phyloP scores from a whole-genome alignment of 2,329 filamentous ascomycete genomes.

The Phoma herbarum region DNA sequence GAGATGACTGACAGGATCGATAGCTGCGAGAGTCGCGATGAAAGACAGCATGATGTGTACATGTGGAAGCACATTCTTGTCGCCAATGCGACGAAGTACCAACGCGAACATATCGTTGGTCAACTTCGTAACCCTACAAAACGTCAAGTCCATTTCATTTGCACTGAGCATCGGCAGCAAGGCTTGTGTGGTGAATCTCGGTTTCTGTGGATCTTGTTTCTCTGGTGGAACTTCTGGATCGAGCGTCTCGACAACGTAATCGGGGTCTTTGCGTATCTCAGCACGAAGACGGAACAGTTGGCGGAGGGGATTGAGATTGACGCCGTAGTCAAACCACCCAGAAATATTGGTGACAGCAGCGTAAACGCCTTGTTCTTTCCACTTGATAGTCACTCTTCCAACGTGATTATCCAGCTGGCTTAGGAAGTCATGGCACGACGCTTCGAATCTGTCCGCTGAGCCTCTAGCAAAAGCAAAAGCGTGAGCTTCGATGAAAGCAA shows the following conservation, averaged over 20 bases:
- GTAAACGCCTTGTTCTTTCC: conserved; percentile 66
- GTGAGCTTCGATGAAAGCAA: conserved; percentile 69
- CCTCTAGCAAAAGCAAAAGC: conserved; percentile 69
- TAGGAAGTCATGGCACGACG: conserved; percentile 61
- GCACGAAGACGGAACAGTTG: conserved; percentile 30
- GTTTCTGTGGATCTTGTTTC: not conserved
- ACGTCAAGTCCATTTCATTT: conserved; percentile 28
- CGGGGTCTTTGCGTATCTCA: not conserved
- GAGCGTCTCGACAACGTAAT: not conserved
- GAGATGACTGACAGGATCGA: conserved; percentile 44
- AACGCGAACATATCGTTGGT: conserved; percentile 57
- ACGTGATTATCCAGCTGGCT: conserved; percentile 66
- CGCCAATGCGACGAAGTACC: conserved; percentile 62
- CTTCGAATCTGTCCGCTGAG: conserved; percentile 57
- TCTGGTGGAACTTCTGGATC: not conserved
- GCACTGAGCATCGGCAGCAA: conserved; percentile 6
- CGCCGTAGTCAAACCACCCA: conserved; percentile 63
- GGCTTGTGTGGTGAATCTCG: not conserved
- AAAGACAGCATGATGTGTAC: conserved; percentile 71
- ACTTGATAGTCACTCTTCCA: conserved; percentile 58
- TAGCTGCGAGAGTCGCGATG: conserved; percentile 56
- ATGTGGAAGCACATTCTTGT: conserved; percentile 69
- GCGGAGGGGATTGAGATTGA: conserved; percentile 53
- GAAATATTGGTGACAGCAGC: conserved; percentile 67
- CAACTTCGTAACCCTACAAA: conserved; percentile 52